Percentiles rank a stretch among this genome's conserved stretches.
Conservation (phyloP, 139 green algal genomes). For the Chlorella vulgaris region DNA sequence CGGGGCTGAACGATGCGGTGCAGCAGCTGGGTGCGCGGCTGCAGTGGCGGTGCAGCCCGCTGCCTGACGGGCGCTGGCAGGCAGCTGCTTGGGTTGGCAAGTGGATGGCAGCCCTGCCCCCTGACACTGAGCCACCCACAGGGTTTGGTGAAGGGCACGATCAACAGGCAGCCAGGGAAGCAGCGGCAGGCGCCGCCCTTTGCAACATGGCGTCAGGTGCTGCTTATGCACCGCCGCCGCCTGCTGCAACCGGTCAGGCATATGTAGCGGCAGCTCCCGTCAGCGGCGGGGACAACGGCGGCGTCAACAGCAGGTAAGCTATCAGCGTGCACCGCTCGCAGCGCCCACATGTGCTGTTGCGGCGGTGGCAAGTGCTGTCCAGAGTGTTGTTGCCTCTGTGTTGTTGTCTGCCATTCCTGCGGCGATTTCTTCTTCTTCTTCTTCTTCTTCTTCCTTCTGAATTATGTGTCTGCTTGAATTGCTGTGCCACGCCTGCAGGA, state of each 20-base stretch:
- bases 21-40: not conserved
- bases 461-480: too few relatives aligned
- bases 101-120: not conserved
- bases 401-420: too few relatives aligned
- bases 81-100: not conserved
- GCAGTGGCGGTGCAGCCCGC: constrained; percentile 3
- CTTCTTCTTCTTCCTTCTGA: too few relatives aligned
- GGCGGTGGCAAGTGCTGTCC: too few relatives aligned
- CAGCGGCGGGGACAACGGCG: too few relatives aligned
- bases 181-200: constrained; percentile 7
- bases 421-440: too few relatives aligned
- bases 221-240: not conserved
- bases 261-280: not conserved
- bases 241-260: not conserved
- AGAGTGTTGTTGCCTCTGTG: too few relatives aligned
- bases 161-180: constrained; percentile 11
- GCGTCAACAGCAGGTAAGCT: constrained; percentile 2
- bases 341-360: too few relatives aligned
- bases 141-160: not conserved
- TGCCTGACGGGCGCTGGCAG: not conserved
- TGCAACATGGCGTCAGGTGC: not conserved
- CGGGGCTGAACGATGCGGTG: not conserved
- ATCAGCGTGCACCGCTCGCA: too few relatives aligned
- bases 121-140: not conserved
- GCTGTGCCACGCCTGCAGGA: too few relatives aligned